phyloP scores from a whole-genome alignment of 2,329 filamentous ascomycete genomes.

The Cladosporium sp. region DNA sequence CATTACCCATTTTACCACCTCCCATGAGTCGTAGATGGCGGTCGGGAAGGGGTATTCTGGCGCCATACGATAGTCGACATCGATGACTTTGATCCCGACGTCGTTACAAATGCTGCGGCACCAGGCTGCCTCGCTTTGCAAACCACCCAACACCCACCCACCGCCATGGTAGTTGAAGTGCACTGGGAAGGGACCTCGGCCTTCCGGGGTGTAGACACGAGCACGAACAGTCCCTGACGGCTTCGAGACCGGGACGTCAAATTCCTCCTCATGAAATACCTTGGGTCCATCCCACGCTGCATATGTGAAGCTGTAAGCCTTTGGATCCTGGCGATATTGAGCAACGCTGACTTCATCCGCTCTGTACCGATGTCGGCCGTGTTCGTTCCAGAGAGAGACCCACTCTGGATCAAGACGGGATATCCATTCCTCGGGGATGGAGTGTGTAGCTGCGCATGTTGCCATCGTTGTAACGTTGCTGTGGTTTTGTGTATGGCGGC shows the following conservation, averaged over 20 bases:
- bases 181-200: neutral
- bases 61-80: slow-evolving; percentile 51
- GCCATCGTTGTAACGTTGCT: neutral
- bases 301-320: neutral
- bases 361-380: neutral
- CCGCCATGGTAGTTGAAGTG: slow-evolving; percentile 38
- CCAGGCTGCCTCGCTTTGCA: slow-evolving; percentile 41
- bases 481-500: neutral
- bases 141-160: slow-evolving; percentile 42
- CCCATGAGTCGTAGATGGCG: slow-evolving; percentile 48
- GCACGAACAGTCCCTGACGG: neutral
- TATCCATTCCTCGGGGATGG: neutral
- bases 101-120: slow-evolving; percentile 40
- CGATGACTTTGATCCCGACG: slow-evolving; percentile 43
- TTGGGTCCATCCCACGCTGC: neutral
- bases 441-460: neutral
- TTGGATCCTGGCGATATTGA: neutral
- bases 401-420: neutral
- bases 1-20: slow-evolving; percentile 41
- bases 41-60: slow-evolving; percentile 51
- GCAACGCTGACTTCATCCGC: neutral
- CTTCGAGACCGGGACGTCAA: neutral
- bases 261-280: neutral
- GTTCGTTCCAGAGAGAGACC: neutral
- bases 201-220: neutral